phyloP scores from a whole-genome alignment of 768 basidiomycete genomes.

The Serpula lacrymans region DNA sequence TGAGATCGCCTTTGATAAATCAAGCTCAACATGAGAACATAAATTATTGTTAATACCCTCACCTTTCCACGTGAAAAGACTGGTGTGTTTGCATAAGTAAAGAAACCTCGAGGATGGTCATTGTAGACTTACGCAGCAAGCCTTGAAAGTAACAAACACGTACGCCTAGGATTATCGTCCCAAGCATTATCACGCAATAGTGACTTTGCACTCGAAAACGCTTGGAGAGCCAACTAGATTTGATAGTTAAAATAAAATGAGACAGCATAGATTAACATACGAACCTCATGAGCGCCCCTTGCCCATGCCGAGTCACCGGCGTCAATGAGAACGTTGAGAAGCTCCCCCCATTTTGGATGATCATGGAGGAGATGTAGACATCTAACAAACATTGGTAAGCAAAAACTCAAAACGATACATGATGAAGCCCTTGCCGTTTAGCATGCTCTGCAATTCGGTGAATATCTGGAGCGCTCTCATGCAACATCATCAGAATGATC shows the following conservation, averaged over 20 bases:
- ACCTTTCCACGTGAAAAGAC: slow-evolving; percentile 68
- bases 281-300: slow-evolving; percentile 72
- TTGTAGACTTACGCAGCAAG: slow-evolving; percentile 64
- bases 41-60: not conserved
- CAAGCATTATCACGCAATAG: slow-evolving; percentile 56
- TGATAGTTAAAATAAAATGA: not conserved
- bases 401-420: not conserved
- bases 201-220: slow-evolving; percentile 55
- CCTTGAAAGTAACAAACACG: slow-evolving; percentile 51
- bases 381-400: slow-evolving; percentile 27
- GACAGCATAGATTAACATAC: slow-evolving; percentile 2
- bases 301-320: slow-evolving; percentile 71
- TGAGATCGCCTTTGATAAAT: slow-evolving; percentile 45
- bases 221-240: slow-evolving; percentile 55
- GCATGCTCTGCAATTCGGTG: slow-evolving; percentile 72
- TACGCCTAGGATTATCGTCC: slow-evolving; percentile 43
- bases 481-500: slow-evolving; percentile 72
- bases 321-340: slow-evolving; percentile 58
- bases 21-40: slow-evolving; percentile 1
- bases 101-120: not conserved
- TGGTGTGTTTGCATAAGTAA: slow-evolving; percentile 17
- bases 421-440: slow-evolving; percentile 40
- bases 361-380: slow-evolving; percentile 61
- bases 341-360: slow-evolving; percentile 57
- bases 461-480: slow-evolving; percentile 56